Percentiles rank a stretch among this genome's conserved stretches.
These are phyloP conservation scores for Arthromyces matolae DNA, from an alignment of 768 basidiomycete species.

Conservation along the genomic window DNA sequence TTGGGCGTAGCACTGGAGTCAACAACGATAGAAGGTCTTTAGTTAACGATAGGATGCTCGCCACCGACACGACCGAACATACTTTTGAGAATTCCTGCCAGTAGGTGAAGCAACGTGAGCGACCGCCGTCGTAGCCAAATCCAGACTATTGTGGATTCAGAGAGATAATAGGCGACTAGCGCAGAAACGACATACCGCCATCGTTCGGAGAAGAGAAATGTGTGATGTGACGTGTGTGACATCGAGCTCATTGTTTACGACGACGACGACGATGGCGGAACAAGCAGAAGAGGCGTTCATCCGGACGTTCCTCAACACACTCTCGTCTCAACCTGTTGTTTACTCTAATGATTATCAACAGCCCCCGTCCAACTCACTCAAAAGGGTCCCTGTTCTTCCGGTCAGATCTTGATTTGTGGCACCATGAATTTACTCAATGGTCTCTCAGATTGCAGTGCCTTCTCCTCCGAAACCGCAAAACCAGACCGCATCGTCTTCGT, in stretches of 20 bases:
- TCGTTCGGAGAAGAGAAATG: constrained; percentile 15
- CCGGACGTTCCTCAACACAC: constrained; percentile 57
- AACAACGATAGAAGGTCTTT: too few species aligned
- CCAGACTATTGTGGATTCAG: constrained; percentile 34
- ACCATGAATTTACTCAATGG: constrained; percentile 5
- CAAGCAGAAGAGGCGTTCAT: constrained; percentile 68
- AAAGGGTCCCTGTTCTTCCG: constrained; percentile 64
- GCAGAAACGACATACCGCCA: constrained; percentile 35
- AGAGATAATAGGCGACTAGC: background rate
- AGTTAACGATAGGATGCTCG: background rate
- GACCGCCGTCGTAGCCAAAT: constrained; percentile 46
- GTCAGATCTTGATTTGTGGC: constrained; percentile 35
- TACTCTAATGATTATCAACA: constrained; percentile 78
- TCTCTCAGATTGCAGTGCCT: constrained; percentile 9
- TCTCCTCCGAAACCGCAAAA: constrained; percentile 47
- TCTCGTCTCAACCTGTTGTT: constrained; percentile 63
- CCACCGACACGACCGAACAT: constrained; percentile 5
- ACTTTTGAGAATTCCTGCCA: constrained; percentile 91
- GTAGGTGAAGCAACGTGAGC: constrained; percentile 82
- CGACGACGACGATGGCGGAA: constrained; percentile 33
- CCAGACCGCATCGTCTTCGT: constrained; percentile 25
- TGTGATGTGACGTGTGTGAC: constrained; percentile 7
- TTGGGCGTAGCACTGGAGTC: constrained; percentile 76
- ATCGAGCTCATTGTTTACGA: background rate
- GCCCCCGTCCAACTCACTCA: constrained; percentile 60